phyloP scores from a whole-genome alignment of 345 rosid species.

The Ceriops tagal region DNA sequence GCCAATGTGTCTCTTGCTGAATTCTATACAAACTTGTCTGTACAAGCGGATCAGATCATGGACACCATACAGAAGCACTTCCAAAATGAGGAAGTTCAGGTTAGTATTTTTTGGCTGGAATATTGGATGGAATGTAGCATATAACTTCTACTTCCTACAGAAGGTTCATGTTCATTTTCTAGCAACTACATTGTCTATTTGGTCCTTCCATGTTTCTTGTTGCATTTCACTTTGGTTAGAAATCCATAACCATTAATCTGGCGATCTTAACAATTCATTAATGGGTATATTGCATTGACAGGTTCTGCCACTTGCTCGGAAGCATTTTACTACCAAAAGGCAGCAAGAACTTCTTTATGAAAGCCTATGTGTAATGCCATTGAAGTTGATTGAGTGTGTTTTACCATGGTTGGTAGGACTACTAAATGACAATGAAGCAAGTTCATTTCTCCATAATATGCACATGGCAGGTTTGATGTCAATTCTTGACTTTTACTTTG shows the following conservation, averaged over 20 bases:
- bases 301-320: constrained; percentile 66
- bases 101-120: constrained; percentile 19
- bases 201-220: background rate
- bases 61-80: constrained; percentile 54
- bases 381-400: constrained; percentile 54
- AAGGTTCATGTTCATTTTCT: constrained; percentile 4
- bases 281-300: constrained; percentile 17
- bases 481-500: constrained; percentile 6
- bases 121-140: background rate
- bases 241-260: background rate
- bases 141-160: constrained; percentile 4
- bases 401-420: constrained; percentile 58
- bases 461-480: constrained; percentile 44
- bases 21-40: constrained; percentile 42
- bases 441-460: constrained; percentile 51
- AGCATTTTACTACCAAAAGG: constrained; percentile 47
- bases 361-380: constrained; percentile 60
- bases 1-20: constrained; percentile 44
- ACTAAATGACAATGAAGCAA: constrained; percentile 47
- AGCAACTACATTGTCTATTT: constrained; percentile 3
- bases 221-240: background rate
- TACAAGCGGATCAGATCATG: constrained; percentile 55
- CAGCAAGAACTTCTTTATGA: constrained; percentile 61
- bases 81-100: constrained; percentile 58
- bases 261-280: background rate